Base-by-base conservation (phyloP, 2,329 filamentous ascomycete genomes). In the Cercospora sojina region DNA sequence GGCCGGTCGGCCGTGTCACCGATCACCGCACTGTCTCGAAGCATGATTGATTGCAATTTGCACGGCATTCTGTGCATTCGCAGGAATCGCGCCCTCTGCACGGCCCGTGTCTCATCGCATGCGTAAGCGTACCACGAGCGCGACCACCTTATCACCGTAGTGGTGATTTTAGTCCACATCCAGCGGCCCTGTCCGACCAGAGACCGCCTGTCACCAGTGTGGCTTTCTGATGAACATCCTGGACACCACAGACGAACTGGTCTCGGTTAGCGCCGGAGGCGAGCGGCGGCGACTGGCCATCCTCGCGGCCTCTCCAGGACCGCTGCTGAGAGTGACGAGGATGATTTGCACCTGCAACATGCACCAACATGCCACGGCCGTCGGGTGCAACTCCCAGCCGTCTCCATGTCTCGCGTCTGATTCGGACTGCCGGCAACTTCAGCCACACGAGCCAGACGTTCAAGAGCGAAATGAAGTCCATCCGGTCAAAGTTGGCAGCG, bases 91-190 rank as follows among this genome's bases (percentile, higher is more conserved):
- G 51, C 25, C 51, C 12, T 55, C 38, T 49, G 32, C 49, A 59
- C 55, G 59, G 60, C 38, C 59, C 55, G 64, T 60, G 47, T 35
- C 38, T 55, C 53, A 63, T 66, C 64, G 63, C 64, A 53, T 60
- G 59, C 64, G 53, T 55, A 66, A 63, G 64, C 64, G 64, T 66
- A 66, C 64, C 65, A 41, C 32, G n/a, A 20, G 55, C 41, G 27
- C 59, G 27, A 53, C 53, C 55, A 23, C 64, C 47, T 53, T 43
- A 27, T 55, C 51, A 31, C 51, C 51, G 23, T 55, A 25, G 59
- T 32, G 61, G 35, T 32, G 60, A 32, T n/a, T 47, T n/a, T 47
- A 38, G 41, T 41, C 43, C 64, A 27, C 25, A 31, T 47, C 63
- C 20, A 47, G 8, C 43, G n/a, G 43, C 43, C 43, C 43, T 20